A percentile compares a stretch with the other conserved stretches of the same genome.
phyloP scores from a whole-genome alignment of 2,329 filamentous ascomycete species.

The Chaetomiaceae sp. region DNA sequence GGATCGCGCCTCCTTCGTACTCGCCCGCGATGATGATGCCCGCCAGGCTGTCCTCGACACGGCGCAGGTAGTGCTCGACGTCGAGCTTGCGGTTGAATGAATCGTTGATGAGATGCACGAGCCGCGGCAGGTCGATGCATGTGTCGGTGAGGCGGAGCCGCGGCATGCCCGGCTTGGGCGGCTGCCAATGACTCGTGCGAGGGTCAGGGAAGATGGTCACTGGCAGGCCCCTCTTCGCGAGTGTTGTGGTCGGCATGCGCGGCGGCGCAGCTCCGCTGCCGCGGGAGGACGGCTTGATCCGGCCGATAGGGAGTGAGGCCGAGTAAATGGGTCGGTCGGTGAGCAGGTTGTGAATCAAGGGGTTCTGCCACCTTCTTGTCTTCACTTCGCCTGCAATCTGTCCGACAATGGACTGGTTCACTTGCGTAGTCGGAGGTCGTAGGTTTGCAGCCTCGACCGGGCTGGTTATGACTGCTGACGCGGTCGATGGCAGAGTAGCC shows the following conservation, averaged over 20 bases:
- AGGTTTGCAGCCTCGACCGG: conserved; percentile 70
- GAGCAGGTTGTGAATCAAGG: conserved; percentile 88
- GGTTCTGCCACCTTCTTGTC: conserved; percentile 60
- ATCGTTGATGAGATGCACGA: conserved; percentile 86
- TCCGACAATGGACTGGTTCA: conserved; percentile 31
- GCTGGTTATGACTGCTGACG: conserved; percentile 84
- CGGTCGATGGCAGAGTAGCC: conserved; percentile 70
- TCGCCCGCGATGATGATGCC: conserved; percentile 92
- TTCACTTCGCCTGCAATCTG: conserved; percentile 48
- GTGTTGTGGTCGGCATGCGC: conserved; percentile 53
- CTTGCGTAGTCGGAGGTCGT: conserved; percentile 33
- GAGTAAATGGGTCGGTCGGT: conserved; percentile 93
- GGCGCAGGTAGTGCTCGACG: conserved; percentile 70
- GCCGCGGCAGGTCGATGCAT: conserved; percentile 72
- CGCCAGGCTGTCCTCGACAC: conserved; percentile 75
- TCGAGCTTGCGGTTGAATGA: conserved; percentile 85
- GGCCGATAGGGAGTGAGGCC: conserved; percentile 74
- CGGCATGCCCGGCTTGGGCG: conserved; percentile 52
- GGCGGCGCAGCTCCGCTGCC: conserved; percentile 10
- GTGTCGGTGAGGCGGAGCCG: conserved; percentile 70
- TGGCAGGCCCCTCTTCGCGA: conserved; percentile 87
- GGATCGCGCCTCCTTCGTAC: conserved; percentile 90
- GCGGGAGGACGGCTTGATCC: conserved; percentile 41
- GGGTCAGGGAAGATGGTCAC: conserved; percentile 76
- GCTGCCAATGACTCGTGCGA: conserved; percentile 58